These are phyloP conservation scores for Aspergillus leporis DNA, from an alignment of 495 filamentous ascomycete genomes.

Conservation along the genomic window DNA sequence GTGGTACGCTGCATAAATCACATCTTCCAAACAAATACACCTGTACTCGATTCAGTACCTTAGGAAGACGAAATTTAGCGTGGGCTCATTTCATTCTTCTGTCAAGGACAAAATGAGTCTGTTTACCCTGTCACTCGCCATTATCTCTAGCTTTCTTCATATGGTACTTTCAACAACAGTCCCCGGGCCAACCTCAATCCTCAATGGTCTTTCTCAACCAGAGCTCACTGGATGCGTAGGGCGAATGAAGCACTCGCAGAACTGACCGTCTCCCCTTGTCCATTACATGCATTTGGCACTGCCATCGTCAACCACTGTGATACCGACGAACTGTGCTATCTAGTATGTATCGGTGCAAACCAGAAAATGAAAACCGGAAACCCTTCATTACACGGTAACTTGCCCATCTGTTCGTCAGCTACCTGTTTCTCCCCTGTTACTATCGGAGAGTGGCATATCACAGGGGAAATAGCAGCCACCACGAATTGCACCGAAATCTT, in stretches of 20 bases:
- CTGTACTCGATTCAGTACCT: not conserved
- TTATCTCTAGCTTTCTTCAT: not conserved
- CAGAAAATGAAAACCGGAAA: not conserved
- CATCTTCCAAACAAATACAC: not conserved
- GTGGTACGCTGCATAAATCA: too few relatives aligned
- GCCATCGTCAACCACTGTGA: conserved; percentile 56
- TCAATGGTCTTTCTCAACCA: conserved; percentile 19
- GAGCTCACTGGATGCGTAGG: conserved; percentile 51
- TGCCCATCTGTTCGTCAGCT: not conserved
- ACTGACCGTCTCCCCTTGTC: conserved; percentile 42
- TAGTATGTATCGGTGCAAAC: conserved; percentile 42
- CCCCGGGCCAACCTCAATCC: not conserved
- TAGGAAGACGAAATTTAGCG: not conserved
- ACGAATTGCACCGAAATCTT: conserved; percentile 52
- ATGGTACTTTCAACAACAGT: not conserved
- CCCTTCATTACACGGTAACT: conserved; percentile 1
- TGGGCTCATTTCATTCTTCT: not conserved
- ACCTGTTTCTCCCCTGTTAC: not conserved
- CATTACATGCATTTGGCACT: conserved; percentile 50
- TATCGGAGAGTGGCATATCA: not conserved
- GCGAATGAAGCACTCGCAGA: conserved; percentile 45
- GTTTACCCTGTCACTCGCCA: not conserved
- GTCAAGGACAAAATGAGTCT: not conserved
- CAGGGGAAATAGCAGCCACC: conserved; percentile 56
- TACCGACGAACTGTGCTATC: conserved; percentile 31